A percentile compares a stretch with the other conserved stretches of the same genome.
phyloP scores from a whole-genome alignment of 108 stramenopile species.

The Cyclotella atomus region DNA sequence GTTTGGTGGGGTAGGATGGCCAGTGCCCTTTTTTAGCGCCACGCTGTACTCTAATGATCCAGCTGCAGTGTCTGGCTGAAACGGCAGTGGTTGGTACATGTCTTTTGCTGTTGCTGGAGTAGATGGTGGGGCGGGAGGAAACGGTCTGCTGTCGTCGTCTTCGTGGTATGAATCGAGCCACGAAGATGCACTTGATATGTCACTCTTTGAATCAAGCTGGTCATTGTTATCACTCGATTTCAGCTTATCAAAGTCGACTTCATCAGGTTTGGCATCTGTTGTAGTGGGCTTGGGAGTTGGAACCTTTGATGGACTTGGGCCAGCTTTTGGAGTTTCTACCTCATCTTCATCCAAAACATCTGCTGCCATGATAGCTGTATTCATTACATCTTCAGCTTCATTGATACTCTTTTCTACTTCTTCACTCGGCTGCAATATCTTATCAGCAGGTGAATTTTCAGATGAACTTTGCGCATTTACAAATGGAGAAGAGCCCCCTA shows the following conservation, averaged over 20 bases:
- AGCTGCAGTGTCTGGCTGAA: slow-evolving; percentile 23
- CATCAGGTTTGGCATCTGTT: not conserved
- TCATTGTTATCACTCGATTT: slow-evolving; percentile 17
- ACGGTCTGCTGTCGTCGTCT: slow-evolving; percentile 35
- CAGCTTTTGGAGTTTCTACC: slow-evolving; percentile 18
- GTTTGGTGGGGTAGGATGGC: not conserved
- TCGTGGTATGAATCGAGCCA: slow-evolving; percentile 34
- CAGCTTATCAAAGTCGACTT: slow-evolving; percentile 28
- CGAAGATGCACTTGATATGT: slow-evolving; percentile 36
- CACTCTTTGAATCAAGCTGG: slow-evolving; percentile 11
- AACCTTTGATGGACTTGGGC: not conserved
- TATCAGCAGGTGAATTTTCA: not conserved
- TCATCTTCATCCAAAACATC: slow-evolving; percentile 15
- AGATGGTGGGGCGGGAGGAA: slow-evolving; percentile 50
- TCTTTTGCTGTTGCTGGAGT: slow-evolving; percentile 46
- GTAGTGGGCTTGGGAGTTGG: not conserved
- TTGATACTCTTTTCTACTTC: slow-evolving; percentile 12
- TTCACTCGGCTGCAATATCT: not conserved
- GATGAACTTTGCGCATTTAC: not conserved
- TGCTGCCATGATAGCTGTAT: slow-evolving; percentile 17
- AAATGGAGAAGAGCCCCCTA: slow-evolving; percentile 41
- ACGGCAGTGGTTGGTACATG: slow-evolving; percentile 23
- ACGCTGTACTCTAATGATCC: slow-evolving; percentile 35
- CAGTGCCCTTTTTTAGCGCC: slow-evolving; percentile 7
- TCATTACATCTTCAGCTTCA: slow-evolving; percentile 33